Percentiles rank a stretch among this genome's conserved stretches.
These are phyloP conservation scores for Ogataea minuta DNA, from an alignment of 805 yeast genomes.

Conservation along the genomic window DNA sequence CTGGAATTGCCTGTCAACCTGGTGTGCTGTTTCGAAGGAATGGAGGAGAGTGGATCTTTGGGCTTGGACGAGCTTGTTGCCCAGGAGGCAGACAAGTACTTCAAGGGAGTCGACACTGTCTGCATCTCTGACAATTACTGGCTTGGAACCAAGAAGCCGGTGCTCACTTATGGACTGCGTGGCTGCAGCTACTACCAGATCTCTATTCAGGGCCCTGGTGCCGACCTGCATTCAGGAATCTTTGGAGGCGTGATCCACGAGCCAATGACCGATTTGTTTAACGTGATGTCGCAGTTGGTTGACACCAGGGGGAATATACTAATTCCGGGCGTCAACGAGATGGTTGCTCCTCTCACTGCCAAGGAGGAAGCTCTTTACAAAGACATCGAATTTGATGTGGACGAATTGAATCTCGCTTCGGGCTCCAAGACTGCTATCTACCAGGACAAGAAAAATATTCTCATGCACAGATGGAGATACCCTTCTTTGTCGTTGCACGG, in stretches of 20 bases:
- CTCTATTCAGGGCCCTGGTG: slow-evolving; percentile 83
- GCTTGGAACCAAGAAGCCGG: slow-evolving; percentile 97
- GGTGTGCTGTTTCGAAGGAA: slow-evolving; percentile 93
- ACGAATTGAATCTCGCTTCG: slow-evolving; percentile 82
- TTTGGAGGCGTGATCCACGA: slow-evolving; percentile 98
- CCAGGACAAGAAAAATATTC: slow-evolving; percentile 74
- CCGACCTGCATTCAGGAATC: slow-evolving; percentile 95
- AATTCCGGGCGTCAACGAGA: slow-evolving; percentile 85
- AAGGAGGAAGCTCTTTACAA: slow-evolving; percentile 79
- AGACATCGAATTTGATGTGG: slow-evolving; percentile 77
- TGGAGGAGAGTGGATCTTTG: slow-evolving; percentile 97
- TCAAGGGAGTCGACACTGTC: slow-evolving; percentile 88
- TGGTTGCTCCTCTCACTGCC: slow-evolving; percentile 91
- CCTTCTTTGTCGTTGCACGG: slow-evolving; percentile 97
- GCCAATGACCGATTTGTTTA: slow-evolving; percentile 91
- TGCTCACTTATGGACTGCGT: slow-evolving; percentile 93
- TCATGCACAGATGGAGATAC: slow-evolving; percentile 98
- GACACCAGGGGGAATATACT: slow-evolving; percentile 77
- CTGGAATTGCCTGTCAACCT: slow-evolving; percentile 91
- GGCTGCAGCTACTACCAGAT: slow-evolving; percentile 94
- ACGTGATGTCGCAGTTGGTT: slow-evolving; percentile 74
- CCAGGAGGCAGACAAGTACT: slow-evolving; percentile 73
- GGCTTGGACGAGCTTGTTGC: slow-evolving; percentile 86
- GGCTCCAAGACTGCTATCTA: slow-evolving; percentile 84
- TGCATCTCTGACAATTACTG: slow-evolving; percentile 97